Percentiles rank a stretch among this genome's conserved stretches.
These are phyloP conservation scores for Podospora didyma DNA, from an alignment of 495 filamentous ascomycete genomes.

Conservation along the genomic window DNA sequence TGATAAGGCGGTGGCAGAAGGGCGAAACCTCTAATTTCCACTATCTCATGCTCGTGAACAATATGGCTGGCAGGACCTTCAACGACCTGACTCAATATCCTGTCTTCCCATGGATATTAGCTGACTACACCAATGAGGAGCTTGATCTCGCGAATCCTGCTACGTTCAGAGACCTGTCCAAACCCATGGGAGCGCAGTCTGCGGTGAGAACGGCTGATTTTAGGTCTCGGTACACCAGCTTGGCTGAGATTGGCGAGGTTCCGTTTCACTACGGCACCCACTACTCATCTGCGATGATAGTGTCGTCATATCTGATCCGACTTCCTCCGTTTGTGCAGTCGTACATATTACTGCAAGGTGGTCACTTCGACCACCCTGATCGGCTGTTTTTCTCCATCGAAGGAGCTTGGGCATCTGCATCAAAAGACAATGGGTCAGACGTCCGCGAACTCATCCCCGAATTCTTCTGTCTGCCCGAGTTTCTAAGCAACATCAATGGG, in stretches of 20 bases:
- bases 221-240: constrained; percentile 74
- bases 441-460: constrained; percentile 92
- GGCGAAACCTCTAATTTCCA: constrained; percentile 98
- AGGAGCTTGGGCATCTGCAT: constrained; percentile 87
- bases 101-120: constrained; percentile 95
- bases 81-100: constrained; percentile 98
- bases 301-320: constrained; percentile 91
- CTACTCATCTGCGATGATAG: constrained; percentile 98
- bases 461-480: constrained; percentile 95
- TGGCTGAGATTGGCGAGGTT: constrained; percentile 87
- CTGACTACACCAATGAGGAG: constrained; percentile 95
- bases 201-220: constrained; percentile 69
- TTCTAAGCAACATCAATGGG: constrained; percentile 82
- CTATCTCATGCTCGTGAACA: constrained; percentile 97
- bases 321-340: constrained; percentile 95
- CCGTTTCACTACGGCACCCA: constrained; percentile 98
- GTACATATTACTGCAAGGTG: constrained; percentile 93
- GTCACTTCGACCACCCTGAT: constrained; percentile 94
- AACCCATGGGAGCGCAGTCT: constrained; percentile 95
- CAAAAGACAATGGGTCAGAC: constrained; percentile 84
- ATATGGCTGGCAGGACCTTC: constrained; percentile 93
- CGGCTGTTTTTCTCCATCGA: constrained; percentile 91
- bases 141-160: constrained; percentile 79
- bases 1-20: constrained; percentile 85
- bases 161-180: constrained; percentile 85